Conservation (phyloP, 306 rosid genomes). For the Inga leiocalycina region DNA sequence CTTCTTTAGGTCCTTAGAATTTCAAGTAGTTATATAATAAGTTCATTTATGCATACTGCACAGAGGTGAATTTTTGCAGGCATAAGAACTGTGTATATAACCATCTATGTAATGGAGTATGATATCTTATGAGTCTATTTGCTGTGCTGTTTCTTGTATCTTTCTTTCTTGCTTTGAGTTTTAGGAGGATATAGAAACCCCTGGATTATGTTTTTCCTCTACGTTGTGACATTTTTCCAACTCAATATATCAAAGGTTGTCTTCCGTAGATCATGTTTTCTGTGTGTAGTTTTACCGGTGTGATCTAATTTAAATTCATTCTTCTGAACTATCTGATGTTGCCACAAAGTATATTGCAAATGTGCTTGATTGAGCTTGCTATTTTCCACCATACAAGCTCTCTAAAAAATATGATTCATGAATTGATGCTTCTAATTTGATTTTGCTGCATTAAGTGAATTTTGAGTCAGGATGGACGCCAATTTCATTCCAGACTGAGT, state of each 20-base stretch:
- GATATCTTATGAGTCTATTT: neutral
- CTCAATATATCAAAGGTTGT: neutral
- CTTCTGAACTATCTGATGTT: no score
- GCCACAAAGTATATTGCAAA: no score
- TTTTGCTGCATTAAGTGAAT: no score
- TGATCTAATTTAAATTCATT: no score
- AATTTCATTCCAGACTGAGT: no score
- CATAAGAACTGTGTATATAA: constrained; percentile 11
- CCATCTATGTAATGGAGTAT: neutral
- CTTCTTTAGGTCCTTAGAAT: constrained; percentile 33
- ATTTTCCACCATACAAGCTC: no score
- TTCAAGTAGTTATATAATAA: constrained; percentile 5
- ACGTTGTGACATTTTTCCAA: neutral
- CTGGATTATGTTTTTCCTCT: neutral
- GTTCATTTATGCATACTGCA: constrained; percentile 33
- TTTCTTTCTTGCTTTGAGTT: neutral
- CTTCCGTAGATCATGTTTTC: neutral
- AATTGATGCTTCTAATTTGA: no score
- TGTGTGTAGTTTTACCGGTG: no score
- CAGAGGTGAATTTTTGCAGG: constrained; percentile 31
- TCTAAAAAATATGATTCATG: no score
- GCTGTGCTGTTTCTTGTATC: neutral
- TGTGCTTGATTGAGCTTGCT: no score
- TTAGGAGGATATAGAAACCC: neutral
- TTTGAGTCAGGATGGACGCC: no score